Conservation (phyloP, 2,329 filamentous ascomycete species). For the Calonectria pteridis region DNA sequence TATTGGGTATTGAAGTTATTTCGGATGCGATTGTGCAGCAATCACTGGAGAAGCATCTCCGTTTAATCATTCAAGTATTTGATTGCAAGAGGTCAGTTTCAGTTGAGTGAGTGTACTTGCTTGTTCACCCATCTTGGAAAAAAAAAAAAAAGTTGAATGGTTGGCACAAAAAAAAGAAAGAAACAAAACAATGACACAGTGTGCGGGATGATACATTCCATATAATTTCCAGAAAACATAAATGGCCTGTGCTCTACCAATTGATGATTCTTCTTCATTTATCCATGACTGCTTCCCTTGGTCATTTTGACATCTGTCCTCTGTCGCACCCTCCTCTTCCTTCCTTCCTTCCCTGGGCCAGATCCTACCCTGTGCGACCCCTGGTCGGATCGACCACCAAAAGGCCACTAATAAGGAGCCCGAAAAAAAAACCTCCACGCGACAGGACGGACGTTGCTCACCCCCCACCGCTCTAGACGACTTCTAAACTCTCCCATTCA, state of each 20-base stretch:
- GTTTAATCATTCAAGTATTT: no score
- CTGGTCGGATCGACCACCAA: conserved; percentile 2
- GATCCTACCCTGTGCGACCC: conserved; percentile 5
- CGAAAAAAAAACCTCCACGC: conserved; percentile 27
- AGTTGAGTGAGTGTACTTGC: no score
- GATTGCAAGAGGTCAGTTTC: no score
- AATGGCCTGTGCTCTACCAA: neutral
- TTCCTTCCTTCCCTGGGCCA: neutral
- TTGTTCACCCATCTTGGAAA: neutral
- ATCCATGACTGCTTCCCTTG: neutral
- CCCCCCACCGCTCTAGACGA: conserved; percentile 3
- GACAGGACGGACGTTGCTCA: neutral
- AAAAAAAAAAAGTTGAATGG: neutral
- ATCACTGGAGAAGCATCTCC: no score
- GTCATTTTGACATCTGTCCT: conserved; percentile 1
- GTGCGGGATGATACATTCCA: neutral
- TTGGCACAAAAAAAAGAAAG: neutral
- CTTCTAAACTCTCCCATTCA: conserved; percentile 2
- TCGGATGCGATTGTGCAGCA: no score
- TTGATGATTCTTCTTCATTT: neutral
- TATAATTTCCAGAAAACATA: neutral
- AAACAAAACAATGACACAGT: neutral
- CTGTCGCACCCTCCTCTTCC: neutral
- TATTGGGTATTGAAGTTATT: no score
- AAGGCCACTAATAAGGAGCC: conserved; percentile 6